phyloP scores from a whole-genome alignment of 352 stramenopile genomes.

The Pythium brachiatum region DNA sequence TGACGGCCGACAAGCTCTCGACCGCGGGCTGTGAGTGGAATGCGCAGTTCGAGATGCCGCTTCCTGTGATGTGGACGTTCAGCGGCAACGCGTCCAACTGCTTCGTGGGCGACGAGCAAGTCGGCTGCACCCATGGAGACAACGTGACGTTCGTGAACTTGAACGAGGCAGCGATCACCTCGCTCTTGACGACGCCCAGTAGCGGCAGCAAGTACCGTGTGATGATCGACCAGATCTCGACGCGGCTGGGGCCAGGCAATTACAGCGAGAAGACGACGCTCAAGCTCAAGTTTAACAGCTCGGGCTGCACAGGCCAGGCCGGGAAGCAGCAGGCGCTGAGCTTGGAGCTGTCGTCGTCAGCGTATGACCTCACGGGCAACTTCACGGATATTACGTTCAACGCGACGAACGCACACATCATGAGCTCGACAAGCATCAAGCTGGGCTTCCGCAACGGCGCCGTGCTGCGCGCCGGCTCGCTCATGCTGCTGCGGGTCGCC shows the following conservation, averaged over 20 bases:
- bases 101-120: constrained; percentile 24
- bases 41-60: constrained; percentile 42
- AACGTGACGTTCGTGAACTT: constrained; percentile 59
- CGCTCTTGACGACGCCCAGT: constrained; percentile 34
- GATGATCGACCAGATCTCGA: constrained; percentile 56
- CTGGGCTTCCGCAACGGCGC: constrained; percentile 61
- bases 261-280: constrained; percentile 55
- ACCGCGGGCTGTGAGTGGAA: constrained; percentile 44
- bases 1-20: constrained; percentile 40
- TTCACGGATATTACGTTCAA: constrained; percentile 54
- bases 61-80: constrained; percentile 59
- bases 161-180: constrained; percentile 30
- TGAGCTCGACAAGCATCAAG: constrained; percentile 50
- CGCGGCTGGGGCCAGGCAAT: constrained; percentile 49
- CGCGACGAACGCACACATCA: constrained; percentile 44
- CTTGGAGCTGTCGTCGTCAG: constrained; percentile 46
- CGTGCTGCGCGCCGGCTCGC: constrained; percentile 47
- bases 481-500: constrained; percentile 71
- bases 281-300: constrained; percentile 55
- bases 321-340: constrained; percentile 51
- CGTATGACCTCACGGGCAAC: constrained; percentile 53
- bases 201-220: constrained; percentile 40
- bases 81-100: constrained; percentile 40
- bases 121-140: constrained; percentile 45
- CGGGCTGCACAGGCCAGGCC: constrained; percentile 35